Conservation (phyloP, 768 basidiomycete species). For the Hortiboletus campestris region DNA sequence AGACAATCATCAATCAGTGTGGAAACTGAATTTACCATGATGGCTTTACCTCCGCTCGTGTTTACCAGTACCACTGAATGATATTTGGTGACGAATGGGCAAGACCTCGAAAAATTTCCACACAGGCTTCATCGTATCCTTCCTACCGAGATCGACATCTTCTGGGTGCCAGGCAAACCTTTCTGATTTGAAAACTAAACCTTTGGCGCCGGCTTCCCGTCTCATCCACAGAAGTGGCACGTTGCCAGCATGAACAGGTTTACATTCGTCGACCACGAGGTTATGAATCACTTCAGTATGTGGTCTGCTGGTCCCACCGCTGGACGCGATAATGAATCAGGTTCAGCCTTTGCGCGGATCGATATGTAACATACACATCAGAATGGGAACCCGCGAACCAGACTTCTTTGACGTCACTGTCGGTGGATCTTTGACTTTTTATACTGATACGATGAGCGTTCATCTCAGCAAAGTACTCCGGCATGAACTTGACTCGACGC, state of each 20-base stretch:
- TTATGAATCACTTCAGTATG: no score
- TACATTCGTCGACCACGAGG: background rate
- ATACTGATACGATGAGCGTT: conserved; percentile 8
- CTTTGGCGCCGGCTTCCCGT: conserved; percentile 2
- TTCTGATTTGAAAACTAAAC: background rate
- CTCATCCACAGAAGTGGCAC: conserved; percentile 10
- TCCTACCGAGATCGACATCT: conserved; percentile 5
- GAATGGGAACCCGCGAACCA: conserved; percentile 13
- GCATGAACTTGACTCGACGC: conserved; percentile 55
- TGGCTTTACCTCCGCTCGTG: background rate
- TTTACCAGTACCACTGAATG: conserved; percentile 9
- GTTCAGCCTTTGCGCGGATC: background rate
- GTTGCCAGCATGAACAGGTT: conserved; percentile 2
- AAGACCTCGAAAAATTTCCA: background rate
- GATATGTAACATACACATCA: conserved; percentile 5
- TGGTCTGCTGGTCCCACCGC: background rate
- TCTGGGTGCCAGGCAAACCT: background rate
- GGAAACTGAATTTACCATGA: background rate
- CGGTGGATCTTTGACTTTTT: background rate
- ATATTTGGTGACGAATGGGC: conserved; percentile 4
- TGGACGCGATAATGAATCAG: background rate
- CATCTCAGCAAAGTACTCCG: conserved; percentile 33
- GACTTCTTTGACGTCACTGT: conserved; percentile 9
- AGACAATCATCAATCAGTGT: background rate
- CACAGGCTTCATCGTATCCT: background rate